Evolutionary conservation across 2,329 filamentous ascomycete species (phyloP).

Genomic region (Botrytis hyacinthi): DNA sequence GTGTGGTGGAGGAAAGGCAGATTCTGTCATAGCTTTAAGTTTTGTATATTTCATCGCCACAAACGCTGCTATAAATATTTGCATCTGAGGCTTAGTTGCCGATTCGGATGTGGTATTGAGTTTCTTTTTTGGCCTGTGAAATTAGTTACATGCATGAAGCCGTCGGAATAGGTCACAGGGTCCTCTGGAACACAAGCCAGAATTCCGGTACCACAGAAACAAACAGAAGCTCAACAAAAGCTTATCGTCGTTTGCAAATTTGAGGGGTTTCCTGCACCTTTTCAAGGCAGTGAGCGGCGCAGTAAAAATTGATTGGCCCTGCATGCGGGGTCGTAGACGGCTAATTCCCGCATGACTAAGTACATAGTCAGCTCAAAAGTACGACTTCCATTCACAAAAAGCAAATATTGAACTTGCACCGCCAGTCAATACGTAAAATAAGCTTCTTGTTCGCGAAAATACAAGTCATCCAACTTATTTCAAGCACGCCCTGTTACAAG

Average conservation of each 20-base stretch:
- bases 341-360: not conserved
- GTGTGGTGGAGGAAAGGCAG: not conserved
- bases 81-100: not conserved
- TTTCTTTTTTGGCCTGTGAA: not conserved
- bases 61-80: not conserved
- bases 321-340: not conserved
- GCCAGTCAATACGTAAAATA: not conserved
- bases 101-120: not conserved
- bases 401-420: not conserved
- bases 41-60: not conserved
- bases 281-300: not conserved
- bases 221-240: not conserved
- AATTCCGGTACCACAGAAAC: not conserved
- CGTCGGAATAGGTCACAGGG: not conserved
- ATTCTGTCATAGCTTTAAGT: not conserved
- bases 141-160: not conserved
- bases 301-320: not conserved
- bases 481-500: not conserved
- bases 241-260: not conserved
- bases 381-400: not conserved
- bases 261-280: not conserved
- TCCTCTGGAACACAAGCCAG: not conserved
- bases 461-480: too few species aligned
- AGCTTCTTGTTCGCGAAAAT: not conserved
- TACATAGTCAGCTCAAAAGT: not conserved